A percentile compares a stretch with the other conserved stretches of the same genome.
These are phyloP conservation scores for Coemansia sp. DNA, from an alignment of 192 early-diverging fungal genomes.

Conservation along the genomic window DNA sequence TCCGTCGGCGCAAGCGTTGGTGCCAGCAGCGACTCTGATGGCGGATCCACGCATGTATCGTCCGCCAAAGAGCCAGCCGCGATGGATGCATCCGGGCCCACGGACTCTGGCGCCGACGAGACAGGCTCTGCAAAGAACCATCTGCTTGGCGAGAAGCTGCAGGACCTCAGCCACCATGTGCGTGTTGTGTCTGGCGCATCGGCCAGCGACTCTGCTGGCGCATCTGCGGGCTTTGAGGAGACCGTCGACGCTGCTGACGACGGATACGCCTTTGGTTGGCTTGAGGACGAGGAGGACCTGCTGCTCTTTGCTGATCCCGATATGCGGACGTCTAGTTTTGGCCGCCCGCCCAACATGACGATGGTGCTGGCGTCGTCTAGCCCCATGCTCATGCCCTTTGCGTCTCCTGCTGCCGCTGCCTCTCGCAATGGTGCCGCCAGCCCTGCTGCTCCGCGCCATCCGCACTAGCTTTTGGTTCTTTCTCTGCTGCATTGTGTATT, in stretches of 20 bases:
- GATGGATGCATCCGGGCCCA: slow-evolving; percentile 7
- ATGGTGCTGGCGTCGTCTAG: slow-evolving; percentile 47
- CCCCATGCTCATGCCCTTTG: slow-evolving; percentile 43
- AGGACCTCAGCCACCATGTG: background rate
- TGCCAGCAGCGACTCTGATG: background rate
- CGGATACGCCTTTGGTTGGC: slow-evolving; percentile 49
- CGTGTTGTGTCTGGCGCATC: background rate
- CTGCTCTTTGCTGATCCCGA: slow-evolving; percentile 46
- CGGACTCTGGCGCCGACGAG: slow-evolving; percentile 12
- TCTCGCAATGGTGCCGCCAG: background rate
- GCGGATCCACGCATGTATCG: background rate
- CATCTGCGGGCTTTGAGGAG: background rate
- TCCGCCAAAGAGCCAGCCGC: slow-evolving; percentile 1
- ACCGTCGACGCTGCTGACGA: background rate
- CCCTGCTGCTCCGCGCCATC: background rate
- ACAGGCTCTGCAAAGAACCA: background rate
- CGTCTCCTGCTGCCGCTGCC: background rate
- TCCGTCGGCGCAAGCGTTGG: background rate
- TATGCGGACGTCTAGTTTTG: slow-evolving; percentile 10
- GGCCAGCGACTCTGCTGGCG: background rate
- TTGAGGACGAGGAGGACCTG: slow-evolving; percentile 51
- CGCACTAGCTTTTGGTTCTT: background rate
- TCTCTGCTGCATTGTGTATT: background rate
- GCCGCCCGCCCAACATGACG: slow-evolving; percentile 29
- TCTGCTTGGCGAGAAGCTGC: background rate